Conservation (phyloP, 129 eudicot species). For the Silybum marianum region DNA sequence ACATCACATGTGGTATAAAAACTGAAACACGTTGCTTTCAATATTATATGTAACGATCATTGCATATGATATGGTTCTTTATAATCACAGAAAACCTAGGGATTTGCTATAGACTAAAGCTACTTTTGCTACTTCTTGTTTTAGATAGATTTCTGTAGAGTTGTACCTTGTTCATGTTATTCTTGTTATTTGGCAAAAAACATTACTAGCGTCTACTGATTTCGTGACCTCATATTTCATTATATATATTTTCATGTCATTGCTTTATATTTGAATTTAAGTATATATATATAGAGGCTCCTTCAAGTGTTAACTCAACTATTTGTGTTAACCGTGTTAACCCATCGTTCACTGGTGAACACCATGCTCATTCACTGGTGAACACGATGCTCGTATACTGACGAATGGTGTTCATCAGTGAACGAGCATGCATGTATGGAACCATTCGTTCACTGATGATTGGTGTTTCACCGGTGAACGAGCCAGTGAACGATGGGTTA, state of each 20-base stretch:
- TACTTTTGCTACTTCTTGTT: not conserved
- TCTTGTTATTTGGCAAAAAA: not conserved
- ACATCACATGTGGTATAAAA: slow-evolving; percentile 26
- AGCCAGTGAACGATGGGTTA: too few relatives aligned
- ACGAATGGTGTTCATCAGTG: too few relatives aligned
- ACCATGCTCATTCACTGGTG: too few relatives aligned
- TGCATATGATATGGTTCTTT: slow-evolving; percentile 17
- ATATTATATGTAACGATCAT: slow-evolving; percentile 23
- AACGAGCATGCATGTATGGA: too few relatives aligned
- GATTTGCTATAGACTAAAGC: not conserved
- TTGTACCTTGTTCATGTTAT: slow-evolving; percentile 25
- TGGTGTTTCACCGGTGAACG: too few relatives aligned
- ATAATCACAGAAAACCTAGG: slow-evolving; percentile 22
- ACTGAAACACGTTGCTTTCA: slow-evolving; percentile 27
- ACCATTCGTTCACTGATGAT: too few relatives aligned
- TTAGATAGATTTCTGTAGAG: not conserved
- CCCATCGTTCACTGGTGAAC: too few relatives aligned
- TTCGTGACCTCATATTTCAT: not conserved
- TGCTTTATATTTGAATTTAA: not conserved
- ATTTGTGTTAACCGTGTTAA: too few relatives aligned
- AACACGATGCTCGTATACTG: too few relatives aligned
- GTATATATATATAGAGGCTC: too few relatives aligned
- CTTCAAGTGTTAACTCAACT: too few relatives aligned
- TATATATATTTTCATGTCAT: not conserved
- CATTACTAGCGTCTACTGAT: not conserved